Base-by-base conservation (phyloP, 2,329 filamentous ascomycete species). In the Pyricularia pennisetigena region DNA sequence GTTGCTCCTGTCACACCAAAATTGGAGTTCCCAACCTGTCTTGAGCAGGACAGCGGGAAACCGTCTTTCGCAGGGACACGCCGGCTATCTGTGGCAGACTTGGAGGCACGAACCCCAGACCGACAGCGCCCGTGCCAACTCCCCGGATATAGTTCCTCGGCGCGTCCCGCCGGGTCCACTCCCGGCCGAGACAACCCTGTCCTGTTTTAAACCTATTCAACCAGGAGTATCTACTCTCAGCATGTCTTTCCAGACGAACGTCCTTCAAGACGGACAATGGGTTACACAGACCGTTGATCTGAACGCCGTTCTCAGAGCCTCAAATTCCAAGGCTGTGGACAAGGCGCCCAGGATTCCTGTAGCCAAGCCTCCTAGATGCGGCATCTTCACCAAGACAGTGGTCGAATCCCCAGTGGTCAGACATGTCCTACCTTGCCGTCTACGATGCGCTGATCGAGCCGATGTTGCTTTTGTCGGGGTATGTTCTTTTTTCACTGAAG, bases 391-490 rank as follows among this genome's bases (percentile, higher is more conserved):
- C 0, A 88, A 86, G 74, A 97, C 94, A 0, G 76, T 97, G 32
- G 82, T 94, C 66, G 85, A 88, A 67, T 96, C 91, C 71, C 91
- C 94, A 1, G 81, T 90, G 49, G 85, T 90, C 68, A 89, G 90
- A 74, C 90, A 86, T 81, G 90, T 97, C 62, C 80, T 97, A 16
- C 91, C 93, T 14, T 92, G 89, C n/a, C 87, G 89, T 69, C 82
- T 98, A 69, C 86, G 94, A 69, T 88, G 88, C 68, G 82, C 83
- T 67, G 78, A 83, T 62, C 82, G 88, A 70, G 93, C 95, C 72
- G 94, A 98, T 79, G 87, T 97, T 71, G 89, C 94, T 54, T 93
- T 97, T 73, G 85, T 99, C 69, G 92, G 93, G 68, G 88, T 90
- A 82, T 79, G 87, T 83, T 32, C 26, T 20, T 29, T 16, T 49